These are phyloP conservation scores for Botrytis medusae DNA, from an alignment of 2,329 filamentous ascomycete species.

Conservation along the genomic window DNA sequence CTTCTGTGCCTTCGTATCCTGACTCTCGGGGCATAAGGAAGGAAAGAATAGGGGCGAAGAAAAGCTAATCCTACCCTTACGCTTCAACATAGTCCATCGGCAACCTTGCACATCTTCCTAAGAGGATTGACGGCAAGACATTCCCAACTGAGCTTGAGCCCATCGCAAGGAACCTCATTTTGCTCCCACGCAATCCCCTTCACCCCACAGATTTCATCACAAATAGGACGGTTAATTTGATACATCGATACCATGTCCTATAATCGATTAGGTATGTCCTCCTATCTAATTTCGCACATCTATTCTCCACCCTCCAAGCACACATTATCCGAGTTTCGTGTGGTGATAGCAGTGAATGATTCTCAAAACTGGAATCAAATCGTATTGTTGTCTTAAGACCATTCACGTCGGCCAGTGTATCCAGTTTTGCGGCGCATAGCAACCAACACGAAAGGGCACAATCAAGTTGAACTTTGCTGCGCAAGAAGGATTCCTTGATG, in stretches of 20 bases:
- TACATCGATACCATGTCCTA: constrained; percentile 58
- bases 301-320: constrained; percentile 16
- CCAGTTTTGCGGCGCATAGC: constrained; percentile 2
- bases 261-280: constrained; percentile 67
- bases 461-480: not conserved
- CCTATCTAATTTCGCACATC: constrained; percentile 10
- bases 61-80: not conserved
- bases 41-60: not conserved
- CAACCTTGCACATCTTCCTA: not conserved
- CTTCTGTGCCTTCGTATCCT: not conserved
- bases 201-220: constrained; percentile 15
- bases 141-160: constrained; percentile 15
- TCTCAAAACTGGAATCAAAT: constrained; percentile 6
- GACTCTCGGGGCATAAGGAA: not conserved
- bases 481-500: constrained; percentile 8
- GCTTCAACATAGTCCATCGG: not conserved
- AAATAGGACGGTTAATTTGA: constrained; percentile 2
- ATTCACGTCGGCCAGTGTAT: constrained; percentile 1
- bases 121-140: constrained; percentile 3
- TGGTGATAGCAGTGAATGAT: constrained; percentile 14
- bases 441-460: not conserved
- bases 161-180: constrained; percentile 7
- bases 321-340: constrained; percentile 2
- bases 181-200: constrained; percentile 9
- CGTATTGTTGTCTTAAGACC: constrained; percentile 9